Base-by-base conservation (phyloP, 139 green algal species). In the Micractinium sp. region DNA sequence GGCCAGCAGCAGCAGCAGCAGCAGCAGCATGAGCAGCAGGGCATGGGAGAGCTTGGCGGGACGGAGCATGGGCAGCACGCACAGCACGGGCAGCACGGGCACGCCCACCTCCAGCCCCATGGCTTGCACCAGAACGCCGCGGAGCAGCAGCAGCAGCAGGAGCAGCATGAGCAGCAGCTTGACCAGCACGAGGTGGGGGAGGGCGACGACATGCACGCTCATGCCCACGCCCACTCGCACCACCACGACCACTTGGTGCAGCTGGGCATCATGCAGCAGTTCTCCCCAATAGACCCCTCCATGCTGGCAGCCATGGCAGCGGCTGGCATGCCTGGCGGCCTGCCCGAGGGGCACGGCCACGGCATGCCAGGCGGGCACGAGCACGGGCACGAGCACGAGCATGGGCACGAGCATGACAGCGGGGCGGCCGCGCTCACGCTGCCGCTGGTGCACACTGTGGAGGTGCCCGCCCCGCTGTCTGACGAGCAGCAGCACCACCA, bases 371-470 rank as follows among this genome's bases (percentile, higher is more conserved):
- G 22, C 4, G 13, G 33, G 22, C 78, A 85, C 47, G 27, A 80
- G 74, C 74, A 27, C 14, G 63, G 14, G 20, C 47, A 56, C 9
- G 47, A 56, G 47, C 20, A 71, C 63, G 63, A 12, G 14, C n/a
- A 33, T 1, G 16, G n/a, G 69, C 47, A 13, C 47, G 9, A 31
- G 61, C 14, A 38, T 38, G 14, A 31, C 56, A 25, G n/a, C 81
- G 60, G 53, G 27, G 3, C 16, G 33, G 35, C 16, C 9, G 76
- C 35, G 78, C 33, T 86, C 3, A 86, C 81, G 81, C 81, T 86
- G 81, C 81, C 81, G n/a, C 2, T 86, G 19, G 81, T 86, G 56
- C 80, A 85, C 31, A 69, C 80, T 1, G 77, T 83, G 38, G 39
- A 83, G 22, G 39, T 83, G 80, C 53, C 80, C 31, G 80, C 80